Evolutionary conservation across 2,329 filamentous ascomycete species (phyloP).

Genomic region (Diplodia corticola): DNA sequence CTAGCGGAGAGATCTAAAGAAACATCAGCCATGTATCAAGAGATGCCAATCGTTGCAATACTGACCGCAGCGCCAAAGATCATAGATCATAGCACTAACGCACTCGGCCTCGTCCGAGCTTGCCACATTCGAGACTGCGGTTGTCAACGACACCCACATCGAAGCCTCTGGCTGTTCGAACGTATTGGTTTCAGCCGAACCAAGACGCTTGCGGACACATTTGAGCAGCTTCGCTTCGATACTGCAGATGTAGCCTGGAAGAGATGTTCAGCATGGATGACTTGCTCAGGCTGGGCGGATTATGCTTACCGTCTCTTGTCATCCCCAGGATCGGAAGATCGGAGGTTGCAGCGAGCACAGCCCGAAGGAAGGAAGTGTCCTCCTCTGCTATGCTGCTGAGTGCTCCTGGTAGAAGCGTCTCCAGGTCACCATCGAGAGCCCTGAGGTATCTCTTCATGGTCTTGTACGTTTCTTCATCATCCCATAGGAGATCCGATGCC

Average conservation of each 20-base stretch:
- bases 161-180: constrained; percentile 9
- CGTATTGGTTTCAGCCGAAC: not conserved
- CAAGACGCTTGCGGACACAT: not conserved
- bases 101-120: constrained; percentile 13
- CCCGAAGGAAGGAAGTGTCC: constrained; percentile 2
- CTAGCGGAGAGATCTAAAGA: constrained; percentile 12
- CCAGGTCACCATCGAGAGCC: constrained; percentile 12
- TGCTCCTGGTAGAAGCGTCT: not conserved
- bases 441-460: constrained; percentile 22
- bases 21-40: not conserved
- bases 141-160: constrained; percentile 16
- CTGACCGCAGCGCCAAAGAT: constrained; percentile 18
- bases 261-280: not conserved
- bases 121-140: constrained; percentile 13
- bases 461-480: constrained; percentile 22
- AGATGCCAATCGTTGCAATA: not conserved
- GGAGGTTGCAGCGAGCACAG: constrained; percentile 7
- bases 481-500: not conserved
- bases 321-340: constrained; percentile 14
- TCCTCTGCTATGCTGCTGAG: constrained; percentile 9
- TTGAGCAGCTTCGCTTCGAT: constrained; percentile 22
- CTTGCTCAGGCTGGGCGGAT: not conserved
- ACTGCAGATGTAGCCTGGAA: constrained; percentile 15
- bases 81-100: constrained; percentile 15
- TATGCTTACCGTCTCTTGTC: constrained; percentile 5